Conservation (phyloP, 495 filamentous ascomycete species). For the Aspergillus bertholletiae region DNA sequence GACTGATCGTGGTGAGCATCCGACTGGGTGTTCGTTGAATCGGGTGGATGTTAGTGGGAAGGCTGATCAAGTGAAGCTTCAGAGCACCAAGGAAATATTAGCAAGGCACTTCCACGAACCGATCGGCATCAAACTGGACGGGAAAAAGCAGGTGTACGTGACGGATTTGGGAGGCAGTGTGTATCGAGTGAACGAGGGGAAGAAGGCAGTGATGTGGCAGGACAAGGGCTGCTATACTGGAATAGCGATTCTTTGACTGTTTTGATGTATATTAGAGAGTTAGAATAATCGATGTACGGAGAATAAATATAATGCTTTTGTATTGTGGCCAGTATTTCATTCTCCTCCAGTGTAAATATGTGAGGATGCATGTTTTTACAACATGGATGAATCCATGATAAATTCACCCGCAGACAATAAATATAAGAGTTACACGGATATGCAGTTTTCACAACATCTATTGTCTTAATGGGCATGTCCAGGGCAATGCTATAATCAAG, state of each 20-base stretch:
- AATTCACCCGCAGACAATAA: no score
- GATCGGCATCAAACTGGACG: conserved; percentile 43
- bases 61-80: not conserved
- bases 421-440: no score
- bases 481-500: no score
- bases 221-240: conserved; percentile 29
- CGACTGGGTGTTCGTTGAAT: conserved; percentile 26
- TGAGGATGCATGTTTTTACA: no score
- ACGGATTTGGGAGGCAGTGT: conserved; percentile 44
- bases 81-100: conserved; percentile 26
- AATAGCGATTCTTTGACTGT: not conserved
- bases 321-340: no score
- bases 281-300: no score
- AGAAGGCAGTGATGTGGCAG: conserved; percentile 29
- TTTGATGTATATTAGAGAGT: not conserved
- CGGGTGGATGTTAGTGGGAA: conserved; percentile 19
- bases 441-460: no score
- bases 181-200: conserved; percentile 42
- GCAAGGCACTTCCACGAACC: conserved; percentile 44
- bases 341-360: no score
- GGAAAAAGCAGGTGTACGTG: conserved; percentile 37
- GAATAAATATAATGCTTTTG: no score
- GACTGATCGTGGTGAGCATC: conserved; percentile 53
- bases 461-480: no score
- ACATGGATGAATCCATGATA: no score